Percentiles rank a stretch among this genome's conserved stretches.
phyloP scores from a whole-genome alignment of 2,329 filamentous ascomycete species.

The Penicillium concentricum region DNA sequence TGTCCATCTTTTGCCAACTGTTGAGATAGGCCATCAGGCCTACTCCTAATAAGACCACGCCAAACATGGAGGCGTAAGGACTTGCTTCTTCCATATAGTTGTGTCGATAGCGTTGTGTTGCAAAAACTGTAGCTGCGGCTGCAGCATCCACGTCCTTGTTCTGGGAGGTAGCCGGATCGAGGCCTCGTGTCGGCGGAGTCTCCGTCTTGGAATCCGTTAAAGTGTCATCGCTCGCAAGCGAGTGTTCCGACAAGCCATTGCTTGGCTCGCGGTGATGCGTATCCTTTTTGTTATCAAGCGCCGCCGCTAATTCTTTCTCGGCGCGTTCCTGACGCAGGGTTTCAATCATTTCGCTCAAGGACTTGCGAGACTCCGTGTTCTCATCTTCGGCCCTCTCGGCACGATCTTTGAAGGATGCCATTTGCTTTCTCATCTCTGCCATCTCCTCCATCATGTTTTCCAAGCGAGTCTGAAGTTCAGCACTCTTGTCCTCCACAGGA shows the following conservation, averaged over 20 bases:
- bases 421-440: conserved; percentile 74
- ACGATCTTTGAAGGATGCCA: conserved; percentile 72
- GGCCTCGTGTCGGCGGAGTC: conserved; percentile 29
- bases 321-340: conserved; percentile 68
- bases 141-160: conserved; percentile 39
- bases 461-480: conserved; percentile 66
- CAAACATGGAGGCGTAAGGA: conserved; percentile 78
- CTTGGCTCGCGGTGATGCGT: conserved; percentile 8
- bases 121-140: conserved; percentile 44
- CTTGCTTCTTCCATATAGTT: conserved; percentile 55
- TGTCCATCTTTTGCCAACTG: conserved; percentile 67
- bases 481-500: conserved; percentile 38
- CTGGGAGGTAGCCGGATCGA: conserved; percentile 53
- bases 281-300: conserved; percentile 26
- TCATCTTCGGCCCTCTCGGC: conserved; percentile 81
- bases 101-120: conserved; percentile 36
- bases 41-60: conserved; percentile 77
- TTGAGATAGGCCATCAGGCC: conserved; percentile 85
- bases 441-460: conserved; percentile 78
- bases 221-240: conserved; percentile 2
- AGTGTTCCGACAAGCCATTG: conserved; percentile 7
- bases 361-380: conserved; percentile 67
- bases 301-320: conserved; percentile 53
- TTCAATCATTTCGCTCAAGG: conserved; percentile 82
- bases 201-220: conserved; percentile 8